Percentiles rank a stretch among this genome's conserved stretches.
Conservation (phyloP, 2,329 filamentous ascomycete genomes). For the Sporothrix brunneoviolacea region DNA sequence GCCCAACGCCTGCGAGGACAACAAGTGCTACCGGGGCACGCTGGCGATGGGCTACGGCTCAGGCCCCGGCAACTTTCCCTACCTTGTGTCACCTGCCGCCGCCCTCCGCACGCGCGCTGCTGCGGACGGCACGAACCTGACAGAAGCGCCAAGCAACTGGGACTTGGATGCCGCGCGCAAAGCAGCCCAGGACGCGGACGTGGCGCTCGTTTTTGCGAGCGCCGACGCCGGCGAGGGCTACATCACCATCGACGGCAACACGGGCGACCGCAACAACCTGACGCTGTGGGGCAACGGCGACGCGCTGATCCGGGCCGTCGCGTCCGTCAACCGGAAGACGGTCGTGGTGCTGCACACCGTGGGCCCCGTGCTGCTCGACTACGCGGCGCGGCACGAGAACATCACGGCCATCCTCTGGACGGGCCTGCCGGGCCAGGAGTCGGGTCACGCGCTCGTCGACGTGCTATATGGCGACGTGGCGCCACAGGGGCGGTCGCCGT, state of each 20-base stretch:
- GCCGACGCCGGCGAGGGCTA: slow-evolving; percentile 77
- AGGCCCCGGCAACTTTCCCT: slow-evolving; percentile 75
- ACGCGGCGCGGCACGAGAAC: slow-evolving; percentile 52
- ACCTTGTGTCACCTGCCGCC: slow-evolving; percentile 65
- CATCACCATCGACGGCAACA: slow-evolving; percentile 47
- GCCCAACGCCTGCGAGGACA: slow-evolving; percentile 68
- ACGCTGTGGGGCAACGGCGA: slow-evolving; percentile 71
- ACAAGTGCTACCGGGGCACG: slow-evolving; percentile 70
- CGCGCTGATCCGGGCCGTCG: slow-evolving; percentile 63
- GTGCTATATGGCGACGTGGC: slow-evolving; percentile 42
- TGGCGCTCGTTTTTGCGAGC: slow-evolving; percentile 79
- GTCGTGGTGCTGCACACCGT: slow-evolving; percentile 49
- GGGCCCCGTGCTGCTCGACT: slow-evolving; percentile 56
- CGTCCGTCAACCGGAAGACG: slow-evolving; percentile 47
- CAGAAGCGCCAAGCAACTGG: slow-evolving; percentile 38
- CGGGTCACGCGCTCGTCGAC: slow-evolving; percentile 39
- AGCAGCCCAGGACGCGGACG: slow-evolving; percentile 53
- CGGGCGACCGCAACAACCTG: slow-evolving; percentile 72
- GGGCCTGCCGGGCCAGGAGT: slow-evolving; percentile 49
- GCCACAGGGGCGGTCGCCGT: slow-evolving; percentile 68
- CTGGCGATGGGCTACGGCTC: slow-evolving; percentile 82
- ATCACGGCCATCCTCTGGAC: slow-evolving; percentile 49
- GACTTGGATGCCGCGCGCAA: slow-evolving; percentile 45
- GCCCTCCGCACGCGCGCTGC: slow-evolving; percentile 49
- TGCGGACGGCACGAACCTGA: slow-evolving; percentile 47